Evolutionary conservation across 352 stramenopile genomes (phyloP).

Genomic region (Discostella stelligera): DNA sequence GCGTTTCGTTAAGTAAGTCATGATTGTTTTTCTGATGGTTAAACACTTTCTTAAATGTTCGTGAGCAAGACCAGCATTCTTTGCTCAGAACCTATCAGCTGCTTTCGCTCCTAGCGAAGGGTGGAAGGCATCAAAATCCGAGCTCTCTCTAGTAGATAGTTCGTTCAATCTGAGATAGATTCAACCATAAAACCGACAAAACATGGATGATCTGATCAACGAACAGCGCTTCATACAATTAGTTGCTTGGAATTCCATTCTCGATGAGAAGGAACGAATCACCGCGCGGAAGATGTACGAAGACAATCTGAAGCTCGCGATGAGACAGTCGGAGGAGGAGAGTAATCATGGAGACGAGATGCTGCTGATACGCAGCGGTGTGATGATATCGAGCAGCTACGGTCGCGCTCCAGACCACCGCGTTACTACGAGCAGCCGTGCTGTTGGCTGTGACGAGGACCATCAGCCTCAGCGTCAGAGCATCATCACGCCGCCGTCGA

Average conservation of each 20-base stretch:
- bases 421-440: not conserved
- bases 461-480: not conserved
- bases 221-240: not conserved
- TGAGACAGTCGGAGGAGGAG: not conserved
- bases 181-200: too few species aligned
- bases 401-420: not conserved
- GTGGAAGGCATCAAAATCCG: too few species aligned
- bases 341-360: not conserved
- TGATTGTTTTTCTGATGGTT: too few species aligned
- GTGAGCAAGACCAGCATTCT: too few species aligned
- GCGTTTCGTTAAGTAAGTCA: too few species aligned
- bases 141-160: too few species aligned
- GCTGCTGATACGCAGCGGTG: not conserved
- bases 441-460: not conserved
- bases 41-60: too few species aligned
- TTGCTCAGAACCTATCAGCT: too few species aligned
- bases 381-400: not conserved
- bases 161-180: too few species aligned
- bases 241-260: not conserved
- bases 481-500: not conserved
- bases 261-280: not conserved
- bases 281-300: not conserved
- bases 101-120: too few species aligned
- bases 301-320: not conserved
- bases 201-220: not conserved